These are phyloP conservation scores for Gastrolobium villosum DNA, from an alignment of 306 rosid species.

Conservation along the genomic window DNA sequence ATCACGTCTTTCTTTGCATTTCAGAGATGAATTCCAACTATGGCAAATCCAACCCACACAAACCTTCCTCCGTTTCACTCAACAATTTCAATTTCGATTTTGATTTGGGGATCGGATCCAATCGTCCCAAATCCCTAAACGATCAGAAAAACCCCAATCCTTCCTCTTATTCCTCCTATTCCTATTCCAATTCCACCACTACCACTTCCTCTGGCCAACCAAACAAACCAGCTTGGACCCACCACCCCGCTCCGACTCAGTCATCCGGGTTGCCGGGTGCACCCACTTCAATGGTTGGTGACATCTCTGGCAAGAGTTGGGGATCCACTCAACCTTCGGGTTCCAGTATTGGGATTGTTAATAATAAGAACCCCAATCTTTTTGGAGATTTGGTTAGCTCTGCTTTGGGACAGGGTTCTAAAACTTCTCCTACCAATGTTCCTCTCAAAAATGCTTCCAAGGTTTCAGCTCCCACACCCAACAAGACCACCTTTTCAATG, in stretches of 20 bases:
- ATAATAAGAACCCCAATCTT: conserved; percentile 87
- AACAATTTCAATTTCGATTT: conserved; percentile 82
- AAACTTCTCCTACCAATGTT: conserved; percentile 51
- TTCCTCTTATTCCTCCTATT: conserved; percentile 53
- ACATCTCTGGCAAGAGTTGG: conserved; percentile 91
- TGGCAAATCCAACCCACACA: conserved; percentile 44
- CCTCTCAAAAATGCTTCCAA: conserved; percentile 70
- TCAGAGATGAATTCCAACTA: conserved; percentile 58
- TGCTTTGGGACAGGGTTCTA: conserved; percentile 73
- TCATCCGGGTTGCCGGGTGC: conserved; percentile 59
- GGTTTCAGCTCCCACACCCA: conserved; percentile 40
- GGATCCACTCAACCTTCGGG: conserved; percentile 60
- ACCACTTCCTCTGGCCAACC: conserved; percentile 64
- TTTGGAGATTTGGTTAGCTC: conserved; percentile 91
- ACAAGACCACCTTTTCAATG: conserved; percentile 72
- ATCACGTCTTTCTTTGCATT: not conserved
- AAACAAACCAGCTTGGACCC: conserved; percentile 83
- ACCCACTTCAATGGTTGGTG: conserved; percentile 91
- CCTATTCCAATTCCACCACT: conserved; percentile 55
- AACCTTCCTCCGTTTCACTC: conserved; percentile 62
- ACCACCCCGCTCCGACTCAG: conserved; percentile 72
- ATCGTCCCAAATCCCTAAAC: conserved; percentile 79
- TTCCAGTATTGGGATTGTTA: conserved; percentile 60
- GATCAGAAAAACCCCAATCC: conserved; percentile 77
- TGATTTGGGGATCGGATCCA: conserved; percentile 90